A percentile compares a stretch with the other conserved stretches of the same genome.
Conservation (phyloP, 1,284 basidiomycete species). For the Cutaneotrichosporon cyanovorans region DNA sequence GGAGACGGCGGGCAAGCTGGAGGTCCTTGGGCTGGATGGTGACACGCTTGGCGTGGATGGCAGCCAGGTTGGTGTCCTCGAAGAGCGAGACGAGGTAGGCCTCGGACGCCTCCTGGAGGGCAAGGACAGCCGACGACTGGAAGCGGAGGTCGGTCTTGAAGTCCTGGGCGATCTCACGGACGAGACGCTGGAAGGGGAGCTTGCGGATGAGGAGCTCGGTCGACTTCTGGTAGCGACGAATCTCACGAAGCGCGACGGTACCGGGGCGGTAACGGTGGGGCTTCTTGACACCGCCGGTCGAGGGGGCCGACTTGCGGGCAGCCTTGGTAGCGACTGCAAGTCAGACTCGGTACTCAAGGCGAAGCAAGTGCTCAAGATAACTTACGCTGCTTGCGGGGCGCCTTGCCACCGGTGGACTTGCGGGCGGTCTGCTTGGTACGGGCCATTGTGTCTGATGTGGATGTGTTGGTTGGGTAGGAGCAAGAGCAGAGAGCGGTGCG, state of each 20-base stretch:
- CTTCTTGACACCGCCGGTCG: constrained; percentile 56
- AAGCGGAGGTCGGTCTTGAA: constrained; percentile 82
- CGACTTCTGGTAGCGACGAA: constrained; percentile 57
- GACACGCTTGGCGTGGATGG: constrained; percentile 86
- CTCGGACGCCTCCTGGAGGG: constrained; percentile 82
- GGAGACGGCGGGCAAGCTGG: constrained; percentile 66
- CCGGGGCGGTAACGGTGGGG: constrained; percentile 55
- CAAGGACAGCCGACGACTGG: constrained; percentile 86
- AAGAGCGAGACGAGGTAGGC: constrained; percentile 89
- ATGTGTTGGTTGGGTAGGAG: constrained; percentile 2
- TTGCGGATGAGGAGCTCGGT: constrained; percentile 88
- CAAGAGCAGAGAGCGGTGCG: neutral
- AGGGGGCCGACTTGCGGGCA: constrained; percentile 49
- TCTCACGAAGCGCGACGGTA: constrained; percentile 54
- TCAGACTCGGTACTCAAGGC: neutral
- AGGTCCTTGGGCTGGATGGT: constrained; percentile 71
- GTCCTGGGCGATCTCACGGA: constrained; percentile 61
- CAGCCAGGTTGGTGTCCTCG: constrained; percentile 66
- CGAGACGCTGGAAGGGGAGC: constrained; percentile 84
- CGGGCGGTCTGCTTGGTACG: constrained; percentile 55
- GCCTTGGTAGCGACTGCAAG: constrained; percentile 49
- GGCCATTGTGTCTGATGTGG: constrained; percentile 32
- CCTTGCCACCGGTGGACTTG: constrained; percentile 55
- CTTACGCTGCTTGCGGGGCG: constrained; percentile 49
- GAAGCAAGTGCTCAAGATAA: neutral